Conservation (phyloP, 441 rosid genomes). For the Populus hybrid region DNA sequence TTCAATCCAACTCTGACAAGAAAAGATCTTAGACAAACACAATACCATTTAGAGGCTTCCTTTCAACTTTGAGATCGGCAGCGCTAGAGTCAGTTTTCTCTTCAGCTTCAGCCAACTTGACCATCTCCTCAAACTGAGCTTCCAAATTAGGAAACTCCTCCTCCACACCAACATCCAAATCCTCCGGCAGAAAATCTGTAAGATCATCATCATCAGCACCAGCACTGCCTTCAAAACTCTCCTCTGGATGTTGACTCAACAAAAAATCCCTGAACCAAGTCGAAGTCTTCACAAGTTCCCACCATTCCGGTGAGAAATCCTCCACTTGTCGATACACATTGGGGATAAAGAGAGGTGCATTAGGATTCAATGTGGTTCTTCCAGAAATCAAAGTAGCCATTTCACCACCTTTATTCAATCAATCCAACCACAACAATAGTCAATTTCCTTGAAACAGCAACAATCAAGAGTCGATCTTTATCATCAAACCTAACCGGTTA, state of each 20-base stretch:
- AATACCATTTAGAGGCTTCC: conserved; percentile 16
- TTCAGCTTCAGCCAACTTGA: conserved; percentile 13
- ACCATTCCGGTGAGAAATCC: conserved; percentile 56
- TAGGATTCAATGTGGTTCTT: conserved; percentile 38
- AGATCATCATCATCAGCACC: background rate
- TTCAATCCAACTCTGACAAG: background rate
- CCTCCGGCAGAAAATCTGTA: conserved; percentile 14
- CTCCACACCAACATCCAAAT: conserved; percentile 7
- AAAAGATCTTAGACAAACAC: background rate
- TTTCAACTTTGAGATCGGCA: background rate
- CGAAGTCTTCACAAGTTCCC: conserved; percentile 42
- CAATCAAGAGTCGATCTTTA: background rate
- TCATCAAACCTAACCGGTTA: background rate
- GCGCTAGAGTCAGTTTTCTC: background rate
- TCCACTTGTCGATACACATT: conserved; percentile 34
- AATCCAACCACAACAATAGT: background rate
- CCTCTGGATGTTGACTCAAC: conserved; percentile 35
- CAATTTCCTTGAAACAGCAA: background rate
- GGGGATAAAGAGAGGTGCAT: conserved; percentile 30
- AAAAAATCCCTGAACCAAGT: conserved; percentile 43
- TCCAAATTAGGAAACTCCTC: conserved; percentile 18
- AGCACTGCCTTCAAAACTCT: conserved; percentile 20
- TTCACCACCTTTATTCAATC: background rate
- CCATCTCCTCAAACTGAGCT: conserved; percentile 22
- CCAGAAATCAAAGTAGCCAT: conserved; percentile 34